Conservation (phyloP, 208 protist genomes). For the Crithidia thermophila region DNA sequence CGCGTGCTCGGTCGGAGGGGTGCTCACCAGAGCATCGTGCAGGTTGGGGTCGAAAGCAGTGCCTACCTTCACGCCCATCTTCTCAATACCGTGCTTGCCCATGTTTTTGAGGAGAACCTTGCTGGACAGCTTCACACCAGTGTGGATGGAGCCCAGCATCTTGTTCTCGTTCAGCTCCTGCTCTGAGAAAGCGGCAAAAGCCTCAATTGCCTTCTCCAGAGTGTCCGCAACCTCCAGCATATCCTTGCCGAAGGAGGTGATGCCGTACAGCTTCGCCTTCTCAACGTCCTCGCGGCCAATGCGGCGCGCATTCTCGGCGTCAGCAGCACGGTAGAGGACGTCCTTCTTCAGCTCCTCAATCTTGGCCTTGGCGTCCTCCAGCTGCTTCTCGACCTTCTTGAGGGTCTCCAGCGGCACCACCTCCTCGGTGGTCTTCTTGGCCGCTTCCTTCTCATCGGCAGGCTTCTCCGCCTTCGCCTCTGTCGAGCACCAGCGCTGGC, state of each 20-base stretch:
- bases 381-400: slow-evolving; percentile 69
- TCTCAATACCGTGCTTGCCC: slow-evolving; percentile 85
- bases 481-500: slow-evolving; percentile 47
- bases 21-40: slow-evolving; percentile 91
- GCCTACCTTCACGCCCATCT: slow-evolving; percentile 73
- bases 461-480: slow-evolving; percentile 32
- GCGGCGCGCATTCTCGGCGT: slow-evolving; percentile 89
- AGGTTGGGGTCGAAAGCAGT: slow-evolving; percentile 87
- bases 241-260: slow-evolving; percentile 91
- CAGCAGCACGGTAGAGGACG: slow-evolving; percentile 81
- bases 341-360: slow-evolving; percentile 86
- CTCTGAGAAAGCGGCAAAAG: slow-evolving; percentile 53
- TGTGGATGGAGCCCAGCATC: slow-evolving; percentile 65
- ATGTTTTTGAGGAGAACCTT: slow-evolving; percentile 90
- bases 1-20: slow-evolving; percentile 50
- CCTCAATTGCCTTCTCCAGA: slow-evolving; percentile 88
- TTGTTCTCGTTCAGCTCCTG: slow-evolving; percentile 66
- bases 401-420: slow-evolving; percentile 29
- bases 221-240: slow-evolving; percentile 94
- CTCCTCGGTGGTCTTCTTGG: slow-evolving; percentile 21
- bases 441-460: slow-evolving; percentile 28
- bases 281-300: slow-evolving; percentile 91
- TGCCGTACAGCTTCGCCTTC: slow-evolving; percentile 89
- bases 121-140: slow-evolving; percentile 84
- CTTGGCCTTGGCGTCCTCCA: slow-evolving; percentile 58